Conservation (phyloP, 1,284 basidiomycete genomes). For the Takashimella koratensis region DNA sequence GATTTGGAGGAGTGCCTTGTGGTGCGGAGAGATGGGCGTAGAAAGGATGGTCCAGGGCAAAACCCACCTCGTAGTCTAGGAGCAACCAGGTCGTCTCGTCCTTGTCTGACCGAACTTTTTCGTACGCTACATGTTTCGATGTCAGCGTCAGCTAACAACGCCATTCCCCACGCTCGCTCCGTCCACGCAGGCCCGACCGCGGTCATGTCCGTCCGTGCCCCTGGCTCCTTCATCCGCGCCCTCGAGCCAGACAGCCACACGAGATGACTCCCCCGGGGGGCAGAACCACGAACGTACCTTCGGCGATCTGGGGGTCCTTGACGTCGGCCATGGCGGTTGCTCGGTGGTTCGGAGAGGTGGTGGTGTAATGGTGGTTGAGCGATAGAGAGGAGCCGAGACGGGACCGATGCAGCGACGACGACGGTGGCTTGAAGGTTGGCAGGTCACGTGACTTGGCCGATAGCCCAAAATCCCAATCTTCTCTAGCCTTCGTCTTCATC, state of each 20-base stretch:
- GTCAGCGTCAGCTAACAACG: conserved; percentile 9
- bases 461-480: no score
- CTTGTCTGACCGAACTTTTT: conserved; percentile 76
- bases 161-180: not conserved
- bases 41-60: no score
- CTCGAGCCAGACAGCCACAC: no score
- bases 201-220: not conserved
- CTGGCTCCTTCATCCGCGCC: no score
- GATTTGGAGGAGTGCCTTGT: no score
- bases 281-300: no score
- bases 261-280: no score
- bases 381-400: not conserved
- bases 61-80: conserved; percentile 72
- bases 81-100: conserved; percentile 79
- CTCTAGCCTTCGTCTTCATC: no score
- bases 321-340: conserved; percentile 93
- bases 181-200: not conserved
- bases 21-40: no score
- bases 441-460: conserved; percentile 4
- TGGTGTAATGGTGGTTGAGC: not conserved
- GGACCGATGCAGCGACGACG: conserved; percentile 2
- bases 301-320: conserved; percentile 67
- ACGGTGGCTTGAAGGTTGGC: conserved; percentile 1
- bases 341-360: conserved; percentile 1
- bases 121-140: conserved; percentile 61